Conservation (phyloP, 805 yeast genomes). For the Yarrowia hollandica region DNA sequence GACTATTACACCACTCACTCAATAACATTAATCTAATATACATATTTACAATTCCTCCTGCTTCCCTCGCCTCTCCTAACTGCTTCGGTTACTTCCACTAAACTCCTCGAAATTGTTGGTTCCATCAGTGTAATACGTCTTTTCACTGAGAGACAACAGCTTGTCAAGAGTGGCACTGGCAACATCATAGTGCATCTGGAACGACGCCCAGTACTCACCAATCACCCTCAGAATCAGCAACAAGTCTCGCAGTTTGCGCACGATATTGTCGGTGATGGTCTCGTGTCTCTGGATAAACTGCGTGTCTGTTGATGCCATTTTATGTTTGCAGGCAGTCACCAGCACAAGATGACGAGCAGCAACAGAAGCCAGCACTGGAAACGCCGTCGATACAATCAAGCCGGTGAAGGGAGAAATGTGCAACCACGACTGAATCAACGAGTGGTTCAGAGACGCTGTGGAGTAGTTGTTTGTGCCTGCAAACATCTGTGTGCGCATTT, state of each 20-base stretch:
- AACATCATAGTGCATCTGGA: conserved; percentile 28
- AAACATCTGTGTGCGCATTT: conserved; percentile 20
- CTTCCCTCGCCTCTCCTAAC: neutral
- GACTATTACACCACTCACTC: neutral
- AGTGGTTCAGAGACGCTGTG: conserved; percentile 27
- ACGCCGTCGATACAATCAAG: conserved; percentile 28
- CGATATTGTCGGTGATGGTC: conserved; percentile 25
- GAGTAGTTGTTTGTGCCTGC: conserved; percentile 29
- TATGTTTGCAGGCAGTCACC: conserved; percentile 20
- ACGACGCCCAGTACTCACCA: conserved; percentile 29
- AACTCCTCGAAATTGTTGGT: conserved; percentile 2
- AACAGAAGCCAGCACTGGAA: conserved; percentile 14
- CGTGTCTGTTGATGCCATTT: conserved; percentile 13
- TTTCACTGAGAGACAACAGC: conserved; percentile 14
- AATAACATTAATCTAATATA: conserved; percentile 16
- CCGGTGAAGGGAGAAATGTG: conserved; percentile 27
- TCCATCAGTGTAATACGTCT: conserved; percentile 21
- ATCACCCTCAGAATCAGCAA: conserved; percentile 24
- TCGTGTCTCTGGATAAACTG: conserved; percentile 25
- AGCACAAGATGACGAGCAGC: conserved; percentile 23
- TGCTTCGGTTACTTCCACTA: conserved; percentile 16
- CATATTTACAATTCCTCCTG: conserved; percentile 5
- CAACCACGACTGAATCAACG: conserved; percentile 25
- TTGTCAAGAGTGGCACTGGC: conserved; percentile 26
- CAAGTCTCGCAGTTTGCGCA: conserved; percentile 24